Base-by-base conservation (phyloP, 192 early-diverging fungal species). In the Cladochytrium replicatum region DNA sequence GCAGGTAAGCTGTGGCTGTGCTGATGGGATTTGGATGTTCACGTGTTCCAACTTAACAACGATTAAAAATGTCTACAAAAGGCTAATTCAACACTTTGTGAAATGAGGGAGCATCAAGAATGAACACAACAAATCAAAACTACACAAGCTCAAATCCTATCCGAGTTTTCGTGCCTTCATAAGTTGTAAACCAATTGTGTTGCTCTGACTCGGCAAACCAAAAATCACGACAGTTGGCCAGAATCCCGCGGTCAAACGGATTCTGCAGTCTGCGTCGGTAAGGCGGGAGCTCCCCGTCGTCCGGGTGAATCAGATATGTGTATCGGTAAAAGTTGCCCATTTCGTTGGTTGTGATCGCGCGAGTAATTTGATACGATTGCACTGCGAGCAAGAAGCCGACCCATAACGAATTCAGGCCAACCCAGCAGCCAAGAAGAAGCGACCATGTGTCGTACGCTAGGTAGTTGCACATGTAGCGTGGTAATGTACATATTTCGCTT, bases 301-400 rank as follows among this genome's bases (percentile, higher is more conserved):
- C 53, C 4, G 81, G 58, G 13, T 77, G 61, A 6, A 77, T 56
- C 51, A 87, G 28, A 43, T 81, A 69, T 29, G 58, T 27, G 22
- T 68, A 88, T 40, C 85, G 74, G 46, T 87, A 82, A 32, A 72
- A 84, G 37, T 91, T 98, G 38, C 82, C 77, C 17, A 77, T 56
- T 66, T 98, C 95, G 61, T 95, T 95, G 15, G 95, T 96, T 0
- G 95, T 98, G 49, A 75, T 70, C 7, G 72, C 84, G 9, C 71
- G 55, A 7, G 80, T 67, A 23, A 98, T 74, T 60, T 93, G 93
- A 59, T 72, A 81, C 2, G 72, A 48, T 57, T 98, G 95, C 1
- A 77, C 72, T 13, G 69, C 32, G 27, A 93, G 60, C 28, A 98
- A 60, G 43, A 88, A 78, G n/a, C 71, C 52, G 23, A 83, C 80